A percentile compares a stretch with the other conserved stretches of the same genome.
phyloP scores from a whole-genome alignment of 1,284 basidiomycete genomes.

The Vanrija sp. region DNA sequence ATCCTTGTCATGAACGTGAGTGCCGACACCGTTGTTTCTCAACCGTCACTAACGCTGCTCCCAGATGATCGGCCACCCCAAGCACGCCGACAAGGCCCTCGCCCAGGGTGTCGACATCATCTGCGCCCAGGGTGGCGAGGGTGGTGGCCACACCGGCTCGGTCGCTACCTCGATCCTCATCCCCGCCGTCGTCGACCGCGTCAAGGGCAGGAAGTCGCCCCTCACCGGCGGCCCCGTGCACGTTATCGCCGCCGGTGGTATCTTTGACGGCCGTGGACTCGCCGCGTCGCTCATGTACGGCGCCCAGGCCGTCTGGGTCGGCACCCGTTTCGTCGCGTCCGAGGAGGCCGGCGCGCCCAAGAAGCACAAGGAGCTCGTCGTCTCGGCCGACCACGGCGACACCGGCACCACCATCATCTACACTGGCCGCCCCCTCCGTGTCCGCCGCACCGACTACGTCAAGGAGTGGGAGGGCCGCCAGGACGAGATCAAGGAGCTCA shows the following conservation, averaged over 20 bases:
- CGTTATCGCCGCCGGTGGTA: conserved; percentile 79
- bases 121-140: conserved; percentile 82
- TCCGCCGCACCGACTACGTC: conserved; percentile 74
- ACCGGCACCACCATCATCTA: conserved; percentile 75
- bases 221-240: conserved; percentile 74
- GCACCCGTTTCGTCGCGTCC: conserved; percentile 78
- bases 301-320: conserved; percentile 82
- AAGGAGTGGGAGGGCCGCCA: conserved; percentile 59
- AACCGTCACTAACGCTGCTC: neutral
- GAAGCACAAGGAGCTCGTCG: conserved; percentile 29
- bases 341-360: conserved; percentile 17
- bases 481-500: conserved; percentile 59
- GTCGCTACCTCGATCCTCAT: conserved; percentile 42
- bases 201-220: conserved; percentile 67
- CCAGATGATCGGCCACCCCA: conserved; percentile 82
- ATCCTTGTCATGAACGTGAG: conserved; percentile 74
- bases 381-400: conserved; percentile 46
- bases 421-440: conserved; percentile 80
- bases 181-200: conserved; percentile 75
- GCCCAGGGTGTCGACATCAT: conserved; percentile 78
- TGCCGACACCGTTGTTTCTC: neutral
- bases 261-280: conserved; percentile 78
- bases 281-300: conserved; percentile 81
- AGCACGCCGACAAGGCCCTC: conserved; percentile 76
- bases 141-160: conserved; percentile 61